Conservation (phyloP, 129 eudicot species). For the Centrapalus pauciflorus region DNA sequence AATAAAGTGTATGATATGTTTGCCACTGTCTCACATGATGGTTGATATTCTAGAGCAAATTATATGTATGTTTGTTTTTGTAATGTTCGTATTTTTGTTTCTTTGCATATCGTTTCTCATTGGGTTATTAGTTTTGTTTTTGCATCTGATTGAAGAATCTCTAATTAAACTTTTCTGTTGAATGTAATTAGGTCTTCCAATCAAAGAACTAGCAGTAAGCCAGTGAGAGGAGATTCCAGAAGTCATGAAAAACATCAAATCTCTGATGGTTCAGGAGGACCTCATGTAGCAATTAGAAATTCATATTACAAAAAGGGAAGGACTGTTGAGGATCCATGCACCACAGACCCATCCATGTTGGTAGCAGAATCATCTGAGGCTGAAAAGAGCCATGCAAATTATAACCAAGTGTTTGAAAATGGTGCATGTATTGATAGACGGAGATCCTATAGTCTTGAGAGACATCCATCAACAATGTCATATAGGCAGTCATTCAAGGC, state of each 20-base stretch:
- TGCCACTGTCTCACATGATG: not conserved
- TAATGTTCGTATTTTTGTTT: not conserved
- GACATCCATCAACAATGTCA: slow-evolving; percentile 13
- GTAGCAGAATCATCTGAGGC: slow-evolving; percentile 24
- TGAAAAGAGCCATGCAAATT: slow-evolving; percentile 27
- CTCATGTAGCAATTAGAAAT: slow-evolving; percentile 23
- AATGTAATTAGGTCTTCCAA: slow-evolving; percentile 25
- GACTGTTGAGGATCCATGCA: slow-evolving; percentile 22
- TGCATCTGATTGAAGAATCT: not conserved
- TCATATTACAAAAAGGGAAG: slow-evolving; percentile 22
- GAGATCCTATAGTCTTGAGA: slow-evolving; percentile 11
- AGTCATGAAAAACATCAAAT: slow-evolving; percentile 22
- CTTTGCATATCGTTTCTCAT: not conserved
- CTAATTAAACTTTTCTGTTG: not conserved
- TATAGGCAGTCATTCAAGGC: not conserved
- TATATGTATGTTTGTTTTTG: not conserved
- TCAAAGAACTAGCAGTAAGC: slow-evolving; percentile 20
- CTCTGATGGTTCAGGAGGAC: slow-evolving; percentile 38
- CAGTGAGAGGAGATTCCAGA: slow-evolving; percentile 19
- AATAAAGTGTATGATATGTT: too few relatives aligned
- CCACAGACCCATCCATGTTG: slow-evolving; percentile 21
- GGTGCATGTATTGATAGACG: slow-evolving; percentile 8
- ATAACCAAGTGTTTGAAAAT: slow-evolving; percentile 7
- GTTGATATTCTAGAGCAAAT: not conserved
- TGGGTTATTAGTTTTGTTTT: not conserved